Evolutionary conservation across 257 asterid genomes (phyloP).

Genomic region (Verbascum thapsus): DNA sequence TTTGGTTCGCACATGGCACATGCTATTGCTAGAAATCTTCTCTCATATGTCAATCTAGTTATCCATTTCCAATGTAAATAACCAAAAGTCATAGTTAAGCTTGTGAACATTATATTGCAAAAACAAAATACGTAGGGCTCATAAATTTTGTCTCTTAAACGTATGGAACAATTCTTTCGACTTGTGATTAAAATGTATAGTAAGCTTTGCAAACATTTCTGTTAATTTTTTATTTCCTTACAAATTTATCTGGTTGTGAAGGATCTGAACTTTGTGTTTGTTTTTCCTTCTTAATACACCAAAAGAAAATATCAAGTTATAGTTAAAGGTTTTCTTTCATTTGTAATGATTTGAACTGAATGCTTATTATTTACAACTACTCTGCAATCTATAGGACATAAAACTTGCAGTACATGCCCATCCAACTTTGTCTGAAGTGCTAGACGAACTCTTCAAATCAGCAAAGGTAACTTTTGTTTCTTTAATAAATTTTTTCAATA

Average conservation of each 20-base stretch:
- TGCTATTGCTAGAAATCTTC: constrained; percentile 3
- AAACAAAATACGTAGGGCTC: not conserved
- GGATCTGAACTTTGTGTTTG: not conserved
- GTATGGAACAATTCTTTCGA: not conserved
- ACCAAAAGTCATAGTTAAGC: not conserved
- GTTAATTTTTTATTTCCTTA: not conserved
- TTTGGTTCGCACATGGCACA: constrained; percentile 23
- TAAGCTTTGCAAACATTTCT: not conserved
- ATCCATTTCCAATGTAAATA: not conserved
- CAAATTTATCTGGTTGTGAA: constrained; percentile 17
- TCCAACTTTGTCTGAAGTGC: constrained; percentile 94
- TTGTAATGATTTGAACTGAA: constrained; percentile 5
- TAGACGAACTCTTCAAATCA: constrained; percentile 87
- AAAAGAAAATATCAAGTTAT: constrained; percentile 12
- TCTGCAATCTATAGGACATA: constrained; percentile 63
- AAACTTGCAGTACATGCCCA: constrained; percentile 94
- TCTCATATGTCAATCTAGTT: not conserved
- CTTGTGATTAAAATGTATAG: constrained; percentile 2
- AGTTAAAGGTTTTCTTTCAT: not conserved
- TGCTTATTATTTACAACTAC: constrained; percentile 27
- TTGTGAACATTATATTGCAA: constrained; percentile 6
- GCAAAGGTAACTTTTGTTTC: constrained; percentile 60
- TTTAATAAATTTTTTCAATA: not conserved
- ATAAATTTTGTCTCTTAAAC: constrained; percentile 3
- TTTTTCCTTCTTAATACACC: constrained; percentile 9